A percentile compares a stretch with the other conserved stretches of the same genome.
phyloP scores from a whole-genome alignment of 2,329 filamentous ascomycete genomes.

The Penicillium paneum region DNA sequence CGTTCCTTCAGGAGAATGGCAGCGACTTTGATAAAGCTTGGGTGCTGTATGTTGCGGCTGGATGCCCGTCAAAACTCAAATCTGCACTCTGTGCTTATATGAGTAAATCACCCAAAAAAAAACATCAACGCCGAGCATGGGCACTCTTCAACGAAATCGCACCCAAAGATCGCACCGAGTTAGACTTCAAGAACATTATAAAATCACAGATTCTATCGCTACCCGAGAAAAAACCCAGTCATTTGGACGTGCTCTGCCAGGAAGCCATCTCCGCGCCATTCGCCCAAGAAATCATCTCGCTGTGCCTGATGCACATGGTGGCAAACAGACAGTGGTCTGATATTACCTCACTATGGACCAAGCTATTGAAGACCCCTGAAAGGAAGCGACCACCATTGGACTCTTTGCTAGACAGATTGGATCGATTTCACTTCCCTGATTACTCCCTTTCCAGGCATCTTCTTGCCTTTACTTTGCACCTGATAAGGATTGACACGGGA shows the following conservation, averaged over 20 bases:
- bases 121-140: slow-evolving; percentile 43
- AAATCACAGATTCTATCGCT: slow-evolving; percentile 43
- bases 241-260: slow-evolving; percentile 41
- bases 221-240: slow-evolving; percentile 25
- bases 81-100: slow-evolving; percentile 39
- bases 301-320: slow-evolving; percentile 32
- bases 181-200: slow-evolving; percentile 47
- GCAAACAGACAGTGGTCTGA: slow-evolving; percentile 33
- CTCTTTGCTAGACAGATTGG: not conserved
- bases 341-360: slow-evolving; percentile 21
- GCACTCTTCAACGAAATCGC: slow-evolving; percentile 48
- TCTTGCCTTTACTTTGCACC: not conserved
- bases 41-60: slow-evolving; percentile 38
- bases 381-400: not conserved
- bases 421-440: not conserved
- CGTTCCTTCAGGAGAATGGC: slow-evolving; percentile 16
- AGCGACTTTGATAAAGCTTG: slow-evolving; percentile 41
- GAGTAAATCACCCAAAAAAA: slow-evolving; percentile 41
- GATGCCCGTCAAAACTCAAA: slow-evolving; percentile 25
- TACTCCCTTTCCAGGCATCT: slow-evolving; percentile 1
- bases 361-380: not conserved
- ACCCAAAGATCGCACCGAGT: slow-evolving; percentile 33
- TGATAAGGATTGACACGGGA: too few relatives aligned
- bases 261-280: slow-evolving; percentile 33
- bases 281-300: slow-evolving; percentile 25